Evolutionary conservation across 2,329 filamentous ascomycete genomes (phyloP).

Genomic region (Cordyceps farinosa): DNA sequence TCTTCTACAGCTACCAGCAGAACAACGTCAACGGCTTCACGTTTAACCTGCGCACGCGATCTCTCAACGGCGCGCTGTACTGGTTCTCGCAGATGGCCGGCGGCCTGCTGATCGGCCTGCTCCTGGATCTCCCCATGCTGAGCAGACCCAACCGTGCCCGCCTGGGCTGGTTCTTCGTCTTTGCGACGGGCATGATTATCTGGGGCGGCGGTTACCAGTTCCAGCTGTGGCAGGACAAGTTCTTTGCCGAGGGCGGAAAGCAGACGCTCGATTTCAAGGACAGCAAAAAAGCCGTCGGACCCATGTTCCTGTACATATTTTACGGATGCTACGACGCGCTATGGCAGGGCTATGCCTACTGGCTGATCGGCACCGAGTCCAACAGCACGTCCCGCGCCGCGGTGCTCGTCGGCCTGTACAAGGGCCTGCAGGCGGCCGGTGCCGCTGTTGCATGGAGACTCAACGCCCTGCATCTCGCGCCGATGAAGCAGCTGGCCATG

Average conservation of each 20-base stretch:
- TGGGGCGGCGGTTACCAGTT: slow-evolving; percentile 64
- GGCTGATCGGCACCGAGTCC: slow-evolving; percentile 48
- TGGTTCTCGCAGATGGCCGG: slow-evolving; percentile 57
- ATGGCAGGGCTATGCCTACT: slow-evolving; percentile 65
- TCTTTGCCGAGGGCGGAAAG: slow-evolving; percentile 36
- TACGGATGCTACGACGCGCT: slow-evolving; percentile 66
- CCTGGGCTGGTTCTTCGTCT: slow-evolving; percentile 43
- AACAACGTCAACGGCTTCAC: slow-evolving; percentile 52
- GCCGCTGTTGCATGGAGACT: slow-evolving; percentile 46
- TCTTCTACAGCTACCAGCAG: slow-evolving; percentile 56
- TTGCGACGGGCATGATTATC: slow-evolving; percentile 48
- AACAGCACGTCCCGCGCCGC: slow-evolving; percentile 40
- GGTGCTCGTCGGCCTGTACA: slow-evolving; percentile 45
- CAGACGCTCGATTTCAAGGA: slow-evolving; percentile 46
- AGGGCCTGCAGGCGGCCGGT: slow-evolving; percentile 41
- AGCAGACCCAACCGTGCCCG: slow-evolving; percentile 44
- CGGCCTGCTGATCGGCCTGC: slow-evolving; percentile 43
- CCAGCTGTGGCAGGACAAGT: slow-evolving; percentile 52
- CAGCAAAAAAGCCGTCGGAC: slow-evolving; percentile 51
- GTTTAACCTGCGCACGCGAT: slow-evolving; percentile 54
- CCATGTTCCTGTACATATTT: slow-evolving; percentile 68
- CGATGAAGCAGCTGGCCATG: slow-evolving; percentile 43
- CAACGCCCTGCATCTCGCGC: slow-evolving; percentile 33
- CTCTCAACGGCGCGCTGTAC: slow-evolving; percentile 52
- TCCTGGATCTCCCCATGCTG: slow-evolving; percentile 42